Percentiles rank a stretch among this genome's conserved stretches.
Conservation (phyloP, 352 stramenopile species). For the Pythium utonaiense region DNA sequence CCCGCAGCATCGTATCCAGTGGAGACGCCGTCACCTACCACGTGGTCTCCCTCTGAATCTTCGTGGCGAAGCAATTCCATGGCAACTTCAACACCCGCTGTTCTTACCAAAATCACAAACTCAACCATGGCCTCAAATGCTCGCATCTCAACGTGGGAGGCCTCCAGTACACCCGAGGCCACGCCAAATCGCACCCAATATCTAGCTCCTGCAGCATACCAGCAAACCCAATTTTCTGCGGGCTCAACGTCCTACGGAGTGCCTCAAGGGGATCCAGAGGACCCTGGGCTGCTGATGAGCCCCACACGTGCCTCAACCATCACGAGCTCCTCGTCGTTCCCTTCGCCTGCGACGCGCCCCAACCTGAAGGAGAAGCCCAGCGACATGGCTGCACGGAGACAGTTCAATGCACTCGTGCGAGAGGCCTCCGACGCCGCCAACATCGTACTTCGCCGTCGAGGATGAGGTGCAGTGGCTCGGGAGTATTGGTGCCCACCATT, state of each 20-base stretch:
- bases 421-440: conserved; percentile 24
- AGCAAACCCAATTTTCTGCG: no score
- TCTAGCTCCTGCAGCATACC: background rate
- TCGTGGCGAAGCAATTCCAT: conserved; percentile 1
- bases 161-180: background rate
- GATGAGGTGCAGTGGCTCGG: no score
- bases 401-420: conserved; percentile 23
- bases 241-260: background rate
- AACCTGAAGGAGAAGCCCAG: background rate
- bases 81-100: background rate
- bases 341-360: background rate
- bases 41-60: background rate
- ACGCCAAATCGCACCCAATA: background rate
- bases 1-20: background rate
- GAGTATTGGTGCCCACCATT: conserved; percentile 1
- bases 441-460: conserved; percentile 17
- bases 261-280: background rate
- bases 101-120: background rate
- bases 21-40: background rate
- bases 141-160: background rate
- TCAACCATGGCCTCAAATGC: background rate
- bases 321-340: background rate
- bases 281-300: background rate
- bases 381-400: conserved; percentile 5
- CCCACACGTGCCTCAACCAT: background rate